phyloP scores from a whole-genome alignment of 2,329 filamentous ascomycete species.

The Diaporthe eres region DNA sequence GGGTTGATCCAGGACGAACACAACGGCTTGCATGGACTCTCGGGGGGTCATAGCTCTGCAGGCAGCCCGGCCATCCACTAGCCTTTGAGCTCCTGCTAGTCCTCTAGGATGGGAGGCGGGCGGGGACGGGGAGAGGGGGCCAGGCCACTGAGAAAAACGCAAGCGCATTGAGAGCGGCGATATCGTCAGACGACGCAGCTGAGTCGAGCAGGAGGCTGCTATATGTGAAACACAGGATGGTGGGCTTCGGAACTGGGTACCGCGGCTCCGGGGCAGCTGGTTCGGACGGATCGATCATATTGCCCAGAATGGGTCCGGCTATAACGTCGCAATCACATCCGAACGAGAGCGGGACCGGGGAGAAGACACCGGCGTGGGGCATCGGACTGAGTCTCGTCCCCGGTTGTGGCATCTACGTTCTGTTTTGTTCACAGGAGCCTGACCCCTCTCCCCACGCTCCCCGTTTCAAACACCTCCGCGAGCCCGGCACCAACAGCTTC shows the following conservation, averaged over 20 bases:
- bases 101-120: not conserved
- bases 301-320: conserved; percentile 30
- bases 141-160: not conserved
- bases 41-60: conserved; percentile 19
- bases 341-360: conserved; percentile 24
- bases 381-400: not conserved
- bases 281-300: conserved; percentile 31
- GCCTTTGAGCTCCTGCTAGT: not conserved
- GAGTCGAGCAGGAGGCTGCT: conserved; percentile 9
- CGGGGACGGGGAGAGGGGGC: not conserved
- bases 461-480: conserved; percentile 82
- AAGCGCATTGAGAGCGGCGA: conserved; percentile 4
- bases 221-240: conserved; percentile 24
- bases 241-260: conserved; percentile 13
- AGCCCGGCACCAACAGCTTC: conserved; percentile 79
- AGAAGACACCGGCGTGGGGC: conserved; percentile 1
- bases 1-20: not conserved
- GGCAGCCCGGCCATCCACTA: not conserved
- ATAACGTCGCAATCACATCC: conserved; percentile 29
- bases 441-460: conserved; percentile 79
- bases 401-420: not conserved
- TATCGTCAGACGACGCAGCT: conserved; percentile 12
- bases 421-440: conserved; percentile 54
- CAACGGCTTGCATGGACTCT: conserved; percentile 5
- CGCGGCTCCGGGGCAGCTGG: conserved; percentile 18